Conservation (phyloP, 257 asterid species). For the Nicotiana undulata region DNA sequence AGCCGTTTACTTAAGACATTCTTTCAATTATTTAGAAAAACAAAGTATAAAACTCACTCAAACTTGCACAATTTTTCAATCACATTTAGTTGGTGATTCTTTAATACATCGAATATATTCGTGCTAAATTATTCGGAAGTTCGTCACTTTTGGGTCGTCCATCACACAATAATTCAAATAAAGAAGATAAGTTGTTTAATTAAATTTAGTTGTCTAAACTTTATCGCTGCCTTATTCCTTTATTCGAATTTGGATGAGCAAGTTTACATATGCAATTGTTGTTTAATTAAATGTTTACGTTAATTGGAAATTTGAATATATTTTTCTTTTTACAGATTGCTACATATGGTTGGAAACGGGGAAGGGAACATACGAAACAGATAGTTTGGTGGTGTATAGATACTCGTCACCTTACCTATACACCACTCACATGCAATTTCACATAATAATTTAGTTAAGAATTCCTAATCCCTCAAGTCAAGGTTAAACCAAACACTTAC, state of each 20-base stretch:
- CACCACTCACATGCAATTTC: too few relatives aligned
- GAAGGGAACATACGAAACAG: too few relatives aligned
- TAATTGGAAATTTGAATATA: background rate
- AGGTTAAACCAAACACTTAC: too few relatives aligned
- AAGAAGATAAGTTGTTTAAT: background rate
- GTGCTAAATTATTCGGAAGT: background rate
- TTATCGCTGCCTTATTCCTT: background rate
- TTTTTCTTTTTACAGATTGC: slow-evolving; percentile 85
- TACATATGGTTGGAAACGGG: too few relatives aligned
- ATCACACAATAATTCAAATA: background rate
- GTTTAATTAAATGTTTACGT: background rate
- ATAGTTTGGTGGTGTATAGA: too few relatives aligned
- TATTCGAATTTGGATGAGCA: background rate
- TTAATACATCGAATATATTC: too few relatives aligned
- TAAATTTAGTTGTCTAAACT: background rate
- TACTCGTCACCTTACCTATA: too few relatives aligned
- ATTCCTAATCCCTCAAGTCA: too few relatives aligned
- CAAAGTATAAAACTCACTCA: background rate
- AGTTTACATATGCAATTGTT: background rate
- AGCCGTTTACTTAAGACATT: background rate
- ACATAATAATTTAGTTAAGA: too few relatives aligned
- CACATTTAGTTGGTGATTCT: too few relatives aligned
- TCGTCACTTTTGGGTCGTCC: too few relatives aligned
- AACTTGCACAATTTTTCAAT: background rate
- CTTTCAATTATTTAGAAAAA: background rate